Conservation (phyloP, 2,329 filamentous ascomycete species). For the Zymoseptoria pseudotritici region DNA sequence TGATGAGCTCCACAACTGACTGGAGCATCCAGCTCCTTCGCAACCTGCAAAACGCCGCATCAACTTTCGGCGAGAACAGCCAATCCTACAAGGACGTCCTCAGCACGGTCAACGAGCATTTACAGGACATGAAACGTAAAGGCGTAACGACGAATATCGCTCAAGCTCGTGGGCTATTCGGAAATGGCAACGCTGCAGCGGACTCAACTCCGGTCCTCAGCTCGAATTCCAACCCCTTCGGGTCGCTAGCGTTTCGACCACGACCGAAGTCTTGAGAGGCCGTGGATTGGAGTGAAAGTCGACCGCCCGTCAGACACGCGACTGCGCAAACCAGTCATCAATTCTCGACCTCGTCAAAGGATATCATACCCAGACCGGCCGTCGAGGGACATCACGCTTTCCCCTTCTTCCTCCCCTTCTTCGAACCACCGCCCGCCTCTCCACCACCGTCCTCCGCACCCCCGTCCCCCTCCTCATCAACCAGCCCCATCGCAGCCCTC, state of each 20-base stretch:
- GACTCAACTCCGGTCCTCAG: neutral
- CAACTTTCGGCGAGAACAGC: slow-evolving; percentile 30
- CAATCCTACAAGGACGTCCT: slow-evolving; percentile 25
- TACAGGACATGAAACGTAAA: slow-evolving; percentile 23
- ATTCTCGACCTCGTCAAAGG: too few species aligned
- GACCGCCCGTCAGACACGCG: too few species aligned
- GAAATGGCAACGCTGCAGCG: neutral
- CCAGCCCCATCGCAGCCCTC: slow-evolving; percentile 25
- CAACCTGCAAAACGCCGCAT: slow-evolving; percentile 30
- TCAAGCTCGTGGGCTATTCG: neutral
- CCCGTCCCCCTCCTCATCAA: slow-evolving; percentile 9
- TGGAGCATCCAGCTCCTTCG: slow-evolving; percentile 24
- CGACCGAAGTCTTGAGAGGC: neutral
- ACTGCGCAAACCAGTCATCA: neutral
- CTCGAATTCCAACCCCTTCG: neutral
- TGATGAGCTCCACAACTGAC: neutral
- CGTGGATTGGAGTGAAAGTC: too few species aligned
- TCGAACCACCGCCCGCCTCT: neutral
- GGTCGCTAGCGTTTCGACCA: neutral
- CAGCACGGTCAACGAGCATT: slow-evolving; percentile 26
- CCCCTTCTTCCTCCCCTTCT: neutral
- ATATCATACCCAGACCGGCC: too few species aligned
- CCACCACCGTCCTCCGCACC: slow-evolving; percentile 5
- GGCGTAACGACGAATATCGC: slow-evolving; percentile 23
- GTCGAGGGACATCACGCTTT: neutral